phyloP scores from a whole-genome alignment of 2,329 filamentous ascomycete genomes.

The Aschersonia sp. region DNA sequence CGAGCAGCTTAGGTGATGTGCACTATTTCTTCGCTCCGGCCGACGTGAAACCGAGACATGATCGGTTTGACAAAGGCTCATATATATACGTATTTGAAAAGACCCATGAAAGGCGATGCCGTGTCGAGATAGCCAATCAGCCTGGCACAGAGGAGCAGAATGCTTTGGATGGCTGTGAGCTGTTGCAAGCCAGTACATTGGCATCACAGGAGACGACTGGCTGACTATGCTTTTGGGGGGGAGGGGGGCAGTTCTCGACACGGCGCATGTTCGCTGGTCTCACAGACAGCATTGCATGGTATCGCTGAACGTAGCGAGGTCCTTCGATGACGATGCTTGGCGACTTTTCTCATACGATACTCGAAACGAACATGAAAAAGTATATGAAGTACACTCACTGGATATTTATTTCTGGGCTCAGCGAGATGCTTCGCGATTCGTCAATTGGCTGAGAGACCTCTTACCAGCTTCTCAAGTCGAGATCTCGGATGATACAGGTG shows the following conservation, averaged over 20 bases:
- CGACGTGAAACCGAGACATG: slow-evolving; percentile 53
- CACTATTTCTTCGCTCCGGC: slow-evolving; percentile 69
- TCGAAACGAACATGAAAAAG: slow-evolving; percentile 61
- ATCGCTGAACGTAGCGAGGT: slow-evolving; percentile 47
- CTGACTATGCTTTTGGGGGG: slow-evolving; percentile 3
- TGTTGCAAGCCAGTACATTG: not conserved
- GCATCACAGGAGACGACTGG: not conserved
- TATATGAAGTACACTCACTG: slow-evolving; percentile 62
- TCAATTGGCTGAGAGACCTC: slow-evolving; percentile 53
- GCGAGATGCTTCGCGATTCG: slow-evolving; percentile 54
- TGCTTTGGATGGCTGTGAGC: slow-evolving; percentile 63
- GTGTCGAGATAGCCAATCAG: slow-evolving; percentile 64
- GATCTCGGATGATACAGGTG: slow-evolving; percentile 48
- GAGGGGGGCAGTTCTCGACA: slow-evolving; percentile 42
- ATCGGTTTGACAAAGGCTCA: slow-evolving; percentile 67
- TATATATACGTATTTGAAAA: slow-evolving; percentile 74
- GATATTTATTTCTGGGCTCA: slow-evolving; percentile 73
- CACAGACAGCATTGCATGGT: slow-evolving; percentile 63
- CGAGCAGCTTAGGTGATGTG: slow-evolving; percentile 55
- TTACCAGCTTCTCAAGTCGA: slow-evolving; percentile 46
- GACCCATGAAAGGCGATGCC: slow-evolving; percentile 48
- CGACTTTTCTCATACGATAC: slow-evolving; percentile 61
- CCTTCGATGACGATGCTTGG: slow-evolving; percentile 47
- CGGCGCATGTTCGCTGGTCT: slow-evolving; percentile 51
- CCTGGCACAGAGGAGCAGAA: slow-evolving; percentile 65